Evolutionary conservation across 306 rosid species (phyloP).

Genomic region (Medicago arabica): DNA sequence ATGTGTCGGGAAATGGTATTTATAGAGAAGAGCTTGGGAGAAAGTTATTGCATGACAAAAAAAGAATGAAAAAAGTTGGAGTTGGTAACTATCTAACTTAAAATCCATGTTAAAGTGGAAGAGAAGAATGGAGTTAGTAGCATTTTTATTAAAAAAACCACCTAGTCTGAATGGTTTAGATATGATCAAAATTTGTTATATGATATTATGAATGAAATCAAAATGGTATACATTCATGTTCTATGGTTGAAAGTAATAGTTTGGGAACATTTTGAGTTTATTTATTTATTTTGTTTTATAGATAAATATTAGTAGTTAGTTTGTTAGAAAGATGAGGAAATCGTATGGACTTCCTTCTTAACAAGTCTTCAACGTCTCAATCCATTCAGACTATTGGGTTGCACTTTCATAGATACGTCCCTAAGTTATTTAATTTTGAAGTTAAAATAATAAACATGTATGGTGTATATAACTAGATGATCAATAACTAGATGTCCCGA

Average conservation of each 20-base stretch:
- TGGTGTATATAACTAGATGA: no score
- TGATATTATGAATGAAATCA: background rate
- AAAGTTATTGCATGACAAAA: slow-evolving; percentile 26
- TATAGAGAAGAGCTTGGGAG: slow-evolving; percentile 46
- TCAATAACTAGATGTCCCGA: no score
- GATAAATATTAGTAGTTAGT: no score
- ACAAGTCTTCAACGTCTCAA: no score
- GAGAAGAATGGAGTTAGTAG: slow-evolving; percentile 49
- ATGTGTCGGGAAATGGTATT: slow-evolving; percentile 47
- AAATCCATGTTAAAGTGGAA: slow-evolving; percentile 19
- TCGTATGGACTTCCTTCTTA: no score
- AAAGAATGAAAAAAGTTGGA: slow-evolving; percentile 43
- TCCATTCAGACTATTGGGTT: no score
- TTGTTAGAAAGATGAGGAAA: no score
- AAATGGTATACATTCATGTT: background rate
- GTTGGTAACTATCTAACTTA: slow-evolving; percentile 58
- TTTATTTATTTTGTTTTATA: no score
- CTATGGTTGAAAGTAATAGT: slow-evolving; percentile 2
- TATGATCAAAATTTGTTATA: slow-evolving; percentile 20
- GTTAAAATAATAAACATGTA: no score
- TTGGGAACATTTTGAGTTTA: background rate
- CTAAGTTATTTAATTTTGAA: no score
- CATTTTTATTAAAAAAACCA: slow-evolving; percentile 18
- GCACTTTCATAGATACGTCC: no score
- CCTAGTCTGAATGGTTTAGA: slow-evolving; percentile 15